Base-by-base conservation (phyloP, 139 green algal genomes). In the Chlorokybus atmophyticus region DNA sequence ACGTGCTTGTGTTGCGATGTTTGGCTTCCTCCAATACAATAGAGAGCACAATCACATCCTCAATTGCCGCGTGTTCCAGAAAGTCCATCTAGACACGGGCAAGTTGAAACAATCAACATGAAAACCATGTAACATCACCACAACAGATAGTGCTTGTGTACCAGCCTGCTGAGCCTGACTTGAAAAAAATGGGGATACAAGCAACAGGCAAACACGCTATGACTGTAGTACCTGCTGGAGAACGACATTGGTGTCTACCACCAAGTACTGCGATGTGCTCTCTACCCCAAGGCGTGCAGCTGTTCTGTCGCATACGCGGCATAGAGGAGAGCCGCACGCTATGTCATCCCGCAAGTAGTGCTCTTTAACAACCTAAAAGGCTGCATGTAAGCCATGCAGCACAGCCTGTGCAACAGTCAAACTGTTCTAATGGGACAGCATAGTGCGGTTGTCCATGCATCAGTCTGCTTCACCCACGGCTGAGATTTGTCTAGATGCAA, bases 331-430 rank as follows among this genome's bases (percentile, higher is more conserved):
- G 4, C 58, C 55, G 42, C 21, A 73, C 55, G 64, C 84, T 32
- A 98, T 95, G 70, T 98, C 91, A 57, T 97, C 91, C 4, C 91
- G 73, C 3, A 98, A 71, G 62, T 98, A 98, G 58, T 93, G 91
- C 71, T 97, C 89, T 14, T 42, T 40, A 10, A 68, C 57, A 31
- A 71, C 63, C 63, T 71, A 28, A 7, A 57, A 14, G 35, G 35
- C 35, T 44, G 35, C 35, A 14, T 44, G 35, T 44, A 44, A 44
- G 35, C 14, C 10, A n/a, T n/a, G n/a, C n/a, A n/a, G n/a, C n/a
- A n/a, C n/a, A n/a, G n/a, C n/a, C n/a, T 44, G 35, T 10, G 35
- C 10, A 44, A 44, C 35, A 21, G 10, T 14, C 35, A 44, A 10
- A 44, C 10, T 44, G 10, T 21, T 21, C 35, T 10, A 44, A 21